phyloP scores from a whole-genome alignment of 306 rosid species.

The Trifolium pratense region DNA sequence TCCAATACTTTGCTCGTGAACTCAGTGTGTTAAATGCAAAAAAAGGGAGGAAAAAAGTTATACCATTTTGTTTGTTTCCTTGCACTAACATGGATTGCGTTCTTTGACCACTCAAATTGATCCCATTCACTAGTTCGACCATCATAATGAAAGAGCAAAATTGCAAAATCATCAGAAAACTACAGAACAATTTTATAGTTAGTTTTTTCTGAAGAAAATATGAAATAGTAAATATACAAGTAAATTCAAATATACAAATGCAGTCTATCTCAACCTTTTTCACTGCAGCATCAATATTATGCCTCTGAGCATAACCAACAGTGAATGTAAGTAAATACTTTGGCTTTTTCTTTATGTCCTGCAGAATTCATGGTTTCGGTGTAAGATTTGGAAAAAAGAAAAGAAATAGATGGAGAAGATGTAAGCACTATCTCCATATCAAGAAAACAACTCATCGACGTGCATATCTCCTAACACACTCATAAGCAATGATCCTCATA shows the following conservation, averaged over 20 bases:
- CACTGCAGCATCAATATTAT: conserved; percentile 76
- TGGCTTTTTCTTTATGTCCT: conserved; percentile 85
- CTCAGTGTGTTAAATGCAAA: conserved; percentile 30
- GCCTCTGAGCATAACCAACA: conserved; percentile 85
- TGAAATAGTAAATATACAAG: conserved; percentile 34
- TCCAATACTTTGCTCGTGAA: conserved; percentile 20
- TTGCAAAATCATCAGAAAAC: conserved; percentile 94
- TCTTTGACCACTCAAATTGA: conserved; percentile 92
- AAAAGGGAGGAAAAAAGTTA: conserved; percentile 34
- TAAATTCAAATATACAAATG: background rate
- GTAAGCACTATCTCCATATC: conserved; percentile 28
- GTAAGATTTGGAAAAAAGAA: conserved; percentile 27
- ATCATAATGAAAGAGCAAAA: conserved; percentile 98
- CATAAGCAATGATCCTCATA: conserved; percentile 38
- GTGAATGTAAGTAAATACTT: conserved; percentile 95
- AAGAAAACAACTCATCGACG: conserved; percentile 26
- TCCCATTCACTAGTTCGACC: conserved; percentile 94
- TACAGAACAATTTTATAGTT: conserved; percentile 52
- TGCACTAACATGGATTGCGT: conserved; percentile 82
- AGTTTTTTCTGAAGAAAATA: conserved; percentile 41
- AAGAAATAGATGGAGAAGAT: conserved; percentile 12
- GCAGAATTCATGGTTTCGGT: conserved; percentile 49
- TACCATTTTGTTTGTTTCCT: conserved; percentile 72
- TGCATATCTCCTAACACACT: conserved; percentile 30
- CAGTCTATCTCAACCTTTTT: conserved; percentile 66